phyloP scores from a whole-genome alignment of 2,329 filamentous ascomycete genomes.

The Fusarium succisae region DNA sequence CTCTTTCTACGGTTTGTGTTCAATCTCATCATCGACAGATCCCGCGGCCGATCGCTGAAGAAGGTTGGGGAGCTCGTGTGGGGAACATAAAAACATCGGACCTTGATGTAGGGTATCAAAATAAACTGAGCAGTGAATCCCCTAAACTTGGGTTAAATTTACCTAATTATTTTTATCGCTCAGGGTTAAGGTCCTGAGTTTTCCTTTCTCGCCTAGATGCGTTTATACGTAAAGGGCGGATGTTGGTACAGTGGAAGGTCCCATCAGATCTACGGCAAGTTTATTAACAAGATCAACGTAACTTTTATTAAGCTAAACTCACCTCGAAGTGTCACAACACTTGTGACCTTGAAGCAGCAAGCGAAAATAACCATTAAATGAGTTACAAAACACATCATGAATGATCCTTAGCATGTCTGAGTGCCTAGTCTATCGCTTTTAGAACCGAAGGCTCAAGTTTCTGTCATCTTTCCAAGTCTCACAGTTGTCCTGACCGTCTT shows the following conservation, averaged over 20 bases:
- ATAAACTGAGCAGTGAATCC: no score
- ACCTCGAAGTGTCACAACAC: background rate
- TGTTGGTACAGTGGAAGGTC: conserved; percentile 13
- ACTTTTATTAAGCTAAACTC: background rate
- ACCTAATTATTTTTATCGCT: no score
- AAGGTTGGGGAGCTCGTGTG: conserved; percentile 2
- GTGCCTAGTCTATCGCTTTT: background rate
- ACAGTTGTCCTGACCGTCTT: background rate
- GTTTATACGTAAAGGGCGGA: background rate
- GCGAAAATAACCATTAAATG: background rate
- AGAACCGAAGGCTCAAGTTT: background rate
- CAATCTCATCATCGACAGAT: conserved; percentile 30
- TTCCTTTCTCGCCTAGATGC: background rate
- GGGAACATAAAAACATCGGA: background rate
- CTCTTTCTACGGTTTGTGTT: conserved; percentile 7
- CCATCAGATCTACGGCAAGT: background rate
- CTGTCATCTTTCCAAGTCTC: background rate
- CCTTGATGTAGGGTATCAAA: no score
- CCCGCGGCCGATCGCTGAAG: conserved; percentile 20
- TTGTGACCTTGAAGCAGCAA: background rate
- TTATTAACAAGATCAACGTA: background rate
- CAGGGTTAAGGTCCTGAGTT: no score
- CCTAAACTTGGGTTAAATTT: no score
- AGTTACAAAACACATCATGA: background rate
- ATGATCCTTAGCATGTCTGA: background rate